These are phyloP conservation scores for Lentinula detonsa DNA, from an alignment of 768 basidiomycete species.

Conservation along the genomic window DNA sequence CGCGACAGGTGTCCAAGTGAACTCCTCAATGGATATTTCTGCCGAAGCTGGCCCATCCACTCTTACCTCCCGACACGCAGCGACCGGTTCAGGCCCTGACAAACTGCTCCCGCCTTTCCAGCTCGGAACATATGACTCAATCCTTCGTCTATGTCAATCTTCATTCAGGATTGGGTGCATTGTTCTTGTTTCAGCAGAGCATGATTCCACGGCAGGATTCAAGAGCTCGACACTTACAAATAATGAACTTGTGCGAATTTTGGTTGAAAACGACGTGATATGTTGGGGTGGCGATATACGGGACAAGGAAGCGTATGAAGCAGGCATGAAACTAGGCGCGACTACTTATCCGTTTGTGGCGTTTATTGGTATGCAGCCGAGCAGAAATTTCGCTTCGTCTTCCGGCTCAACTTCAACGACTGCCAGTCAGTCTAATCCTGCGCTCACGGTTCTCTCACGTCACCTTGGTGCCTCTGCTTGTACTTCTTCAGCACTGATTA, in stretches of 20 bases:
- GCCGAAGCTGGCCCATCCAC: constrained; percentile 37
- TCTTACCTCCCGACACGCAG: constrained; percentile 27
- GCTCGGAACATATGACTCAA: constrained; percentile 76
- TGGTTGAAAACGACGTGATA: constrained; percentile 66
- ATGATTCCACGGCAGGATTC: constrained; percentile 85
- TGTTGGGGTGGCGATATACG: constrained; percentile 93
- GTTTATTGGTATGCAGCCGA: constrained; percentile 84
- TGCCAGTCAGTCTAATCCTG: constrained; percentile 29
- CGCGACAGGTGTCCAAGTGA: constrained; percentile 18
- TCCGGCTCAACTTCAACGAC: constrained; percentile 23
- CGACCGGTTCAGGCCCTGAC: constrained; percentile 23
- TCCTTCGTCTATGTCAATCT: constrained; percentile 61
- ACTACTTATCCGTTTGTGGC: constrained; percentile 93
- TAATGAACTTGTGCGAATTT: constrained; percentile 54
- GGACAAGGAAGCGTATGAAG: constrained; percentile 75
- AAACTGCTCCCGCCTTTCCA: constrained; percentile 77
- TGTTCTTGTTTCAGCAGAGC: constrained; percentile 81
- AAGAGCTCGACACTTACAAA: constrained; percentile 80
- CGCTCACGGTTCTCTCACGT: constrained; percentile 79
- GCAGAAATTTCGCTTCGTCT: constrained; percentile 34
- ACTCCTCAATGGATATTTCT: constrained; percentile 25
- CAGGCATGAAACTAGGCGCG: constrained; percentile 69
- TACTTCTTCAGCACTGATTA: constrained; percentile 55
- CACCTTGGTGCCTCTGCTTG: constrained; percentile 63
- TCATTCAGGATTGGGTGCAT: constrained; percentile 75